phyloP scores from a whole-genome alignment of 1,284 basidiomycete species.

The Leccinum pachyderme region DNA sequence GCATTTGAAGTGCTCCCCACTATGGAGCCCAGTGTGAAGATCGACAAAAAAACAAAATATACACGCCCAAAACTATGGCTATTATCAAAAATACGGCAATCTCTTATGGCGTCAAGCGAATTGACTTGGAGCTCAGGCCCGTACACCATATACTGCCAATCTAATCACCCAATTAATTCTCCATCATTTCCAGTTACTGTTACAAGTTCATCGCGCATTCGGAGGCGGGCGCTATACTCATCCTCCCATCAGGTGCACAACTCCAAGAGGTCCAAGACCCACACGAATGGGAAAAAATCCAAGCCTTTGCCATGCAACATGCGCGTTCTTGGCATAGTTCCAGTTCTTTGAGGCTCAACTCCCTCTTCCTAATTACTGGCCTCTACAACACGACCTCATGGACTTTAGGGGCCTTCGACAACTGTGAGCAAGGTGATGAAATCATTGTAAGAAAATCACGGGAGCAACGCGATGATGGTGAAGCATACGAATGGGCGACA shows the following conservation, averaged over 20 bases:
- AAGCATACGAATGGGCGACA: background rate
- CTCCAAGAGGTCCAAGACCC: background rate
- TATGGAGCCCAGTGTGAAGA: background rate
- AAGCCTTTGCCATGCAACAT: background rate
- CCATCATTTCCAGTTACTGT: background rate
- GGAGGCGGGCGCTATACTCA: constrained; percentile 6
- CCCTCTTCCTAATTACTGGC: constrained; percentile 10
- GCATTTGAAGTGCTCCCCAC: constrained; percentile 7
- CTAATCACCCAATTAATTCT: background rate
- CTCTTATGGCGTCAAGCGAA: background rate
- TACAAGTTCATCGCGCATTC: constrained; percentile 4
- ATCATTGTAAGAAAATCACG: background rate
- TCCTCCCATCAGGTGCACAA: constrained; percentile 7
- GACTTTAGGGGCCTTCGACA: constrained; percentile 9
- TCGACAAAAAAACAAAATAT: too few relatives aligned
- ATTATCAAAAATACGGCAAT: background rate
- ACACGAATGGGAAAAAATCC: background rate
- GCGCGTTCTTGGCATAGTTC: constrained; percentile 5
- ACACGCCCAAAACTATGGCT: background rate
- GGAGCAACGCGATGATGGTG: background rate
- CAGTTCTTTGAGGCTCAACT: background rate
- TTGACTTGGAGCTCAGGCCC: background rate
- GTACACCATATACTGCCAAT: background rate
- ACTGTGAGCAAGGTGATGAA: background rate
- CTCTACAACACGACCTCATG: constrained; percentile 2